Evolutionary conservation across 148 eudicot genomes (phyloP), one percentile per base, ranked within the genome.

Genomic region (Camellia japonica): DNA sequence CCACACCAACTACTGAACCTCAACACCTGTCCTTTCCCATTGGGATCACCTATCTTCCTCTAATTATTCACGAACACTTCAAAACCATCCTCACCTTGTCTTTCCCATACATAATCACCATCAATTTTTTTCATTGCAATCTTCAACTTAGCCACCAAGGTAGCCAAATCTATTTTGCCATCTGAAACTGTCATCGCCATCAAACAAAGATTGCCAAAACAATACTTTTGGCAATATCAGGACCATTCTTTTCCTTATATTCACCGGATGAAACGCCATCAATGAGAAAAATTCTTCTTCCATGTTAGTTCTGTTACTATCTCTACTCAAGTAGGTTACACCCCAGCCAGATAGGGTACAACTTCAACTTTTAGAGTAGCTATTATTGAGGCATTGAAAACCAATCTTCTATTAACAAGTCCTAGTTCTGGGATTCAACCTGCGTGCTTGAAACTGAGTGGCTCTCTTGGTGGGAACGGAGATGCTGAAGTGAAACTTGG

Each of bases 291-390:
- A 58, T 13, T 44, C 63, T 9, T 30, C 55, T 72, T 85, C 82
- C 86, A 90, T 47, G 88, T 59, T 19, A 87, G 16, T 1, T 88
- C 88, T 0, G 86, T 51, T 3, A 86, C 67, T 5, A 78, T 75
- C 78, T 88, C 85, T 3, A 83, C 83, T 12, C 90, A 76, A 3
- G 84, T 83, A 5, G 89, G 86, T 0, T 73, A 55, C 16, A 16
- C 15, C 14, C 10, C 61, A 9, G 4, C 15, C 3, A 10, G 3
- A 2, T 51, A 59, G 3, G 43, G 65, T 7, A 23, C 38, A 2
- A 46, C 80, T 20, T 62, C 15, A 8, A 60, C 44, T n/a, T 85
- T 79, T 13, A 90, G 70, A 5, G 76, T 74, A 10, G 76, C 60
- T 20, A 90, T 78, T 30, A 79, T 78, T 88, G 71, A 65, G 1